Evolutionary conservation across 306 rosid genomes (phyloP).

Genomic region (Corylus americana): DNA sequence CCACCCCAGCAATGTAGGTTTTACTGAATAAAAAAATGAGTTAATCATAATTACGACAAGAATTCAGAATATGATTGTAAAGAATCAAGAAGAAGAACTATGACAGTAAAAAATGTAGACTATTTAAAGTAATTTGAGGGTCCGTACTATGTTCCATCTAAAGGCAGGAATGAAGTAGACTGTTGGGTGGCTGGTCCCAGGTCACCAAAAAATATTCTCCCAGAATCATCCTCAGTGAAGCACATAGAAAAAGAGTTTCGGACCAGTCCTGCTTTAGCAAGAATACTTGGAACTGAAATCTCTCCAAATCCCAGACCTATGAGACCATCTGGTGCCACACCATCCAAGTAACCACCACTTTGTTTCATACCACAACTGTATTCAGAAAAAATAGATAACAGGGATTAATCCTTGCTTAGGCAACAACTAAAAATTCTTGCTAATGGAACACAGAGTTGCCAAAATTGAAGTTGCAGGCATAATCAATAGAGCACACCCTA

Average conservation of each 20-base stretch:
- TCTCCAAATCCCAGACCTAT: slow-evolving; percentile 89
- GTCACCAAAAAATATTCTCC: slow-evolving; percentile 88
- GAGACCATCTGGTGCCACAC: slow-evolving; percentile 94
- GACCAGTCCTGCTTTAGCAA: slow-evolving; percentile 77
- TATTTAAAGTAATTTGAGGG: slow-evolving; percentile 18
- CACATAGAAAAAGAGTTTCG: slow-evolving; percentile 82
- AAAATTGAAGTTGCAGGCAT: slow-evolving; percentile 15
- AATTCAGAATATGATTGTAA: background rate
- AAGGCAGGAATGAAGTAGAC: slow-evolving; percentile 70
- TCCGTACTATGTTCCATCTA: slow-evolving; percentile 68
- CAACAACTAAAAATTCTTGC: background rate
- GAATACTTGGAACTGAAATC: slow-evolving; percentile 78
- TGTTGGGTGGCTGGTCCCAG: slow-evolving; percentile 71
- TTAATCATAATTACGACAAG: slow-evolving; percentile 28
- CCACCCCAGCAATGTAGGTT: slow-evolving; percentile 74
- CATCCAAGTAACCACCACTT: slow-evolving; percentile 90
- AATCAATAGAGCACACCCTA: slow-evolving; percentile 61
- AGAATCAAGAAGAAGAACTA: slow-evolving; percentile 6
- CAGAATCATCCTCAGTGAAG: slow-evolving; percentile 69
- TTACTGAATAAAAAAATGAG: slow-evolving; percentile 49
- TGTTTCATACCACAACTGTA: slow-evolving; percentile 96
- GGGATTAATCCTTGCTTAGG: background rate
- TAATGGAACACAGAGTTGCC: background rate
- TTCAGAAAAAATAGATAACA: slow-evolving; percentile 26
- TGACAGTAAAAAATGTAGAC: slow-evolving; percentile 10